Evolutionary conservation across 2,329 filamentous ascomycete genomes (phyloP).

Genomic region (Colletotrichum australisinense): DNA sequence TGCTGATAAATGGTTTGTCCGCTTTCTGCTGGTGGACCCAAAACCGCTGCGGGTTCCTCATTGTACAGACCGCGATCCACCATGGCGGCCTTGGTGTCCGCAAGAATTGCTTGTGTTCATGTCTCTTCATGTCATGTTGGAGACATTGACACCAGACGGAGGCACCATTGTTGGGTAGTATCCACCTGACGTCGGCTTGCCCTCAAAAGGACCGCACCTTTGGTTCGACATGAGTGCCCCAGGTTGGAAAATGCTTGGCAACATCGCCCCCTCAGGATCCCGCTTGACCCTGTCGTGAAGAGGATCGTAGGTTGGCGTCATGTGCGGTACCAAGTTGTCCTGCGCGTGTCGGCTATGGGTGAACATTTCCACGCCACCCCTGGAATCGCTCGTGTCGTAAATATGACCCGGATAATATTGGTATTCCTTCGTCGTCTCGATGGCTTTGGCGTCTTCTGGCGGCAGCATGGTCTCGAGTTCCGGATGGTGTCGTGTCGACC

Average conservation of each 20-base stretch:
- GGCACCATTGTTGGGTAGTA: conserved; percentile 65
- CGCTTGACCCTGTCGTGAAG: conserved; percentile 54
- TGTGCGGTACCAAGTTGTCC: conserved; percentile 47
- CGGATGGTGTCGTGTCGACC: conserved; percentile 56
- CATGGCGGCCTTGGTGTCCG: conserved; percentile 22
- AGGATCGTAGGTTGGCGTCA: conserved; percentile 44
- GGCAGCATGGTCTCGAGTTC: conserved; percentile 65
- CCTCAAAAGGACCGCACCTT: conserved; percentile 62
- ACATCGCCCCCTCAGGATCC: conserved; percentile 57
- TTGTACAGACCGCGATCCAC: not conserved
- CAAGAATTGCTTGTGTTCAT: not conserved
- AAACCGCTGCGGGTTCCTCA: not conserved
- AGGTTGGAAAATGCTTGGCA: conserved; percentile 60
- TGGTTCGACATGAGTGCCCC: conserved; percentile 52
- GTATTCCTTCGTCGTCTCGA: conserved; percentile 62
- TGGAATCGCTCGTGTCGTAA: conserved; percentile 56
- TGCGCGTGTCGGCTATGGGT: conserved; percentile 48
- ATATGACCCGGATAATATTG: conserved; percentile 65
- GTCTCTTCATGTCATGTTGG: conserved; percentile 35
- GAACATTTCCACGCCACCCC: conserved; percentile 62
- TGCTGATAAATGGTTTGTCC: not conserved
- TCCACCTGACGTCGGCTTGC: conserved; percentile 61
- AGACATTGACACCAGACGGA: conserved; percentile 60
- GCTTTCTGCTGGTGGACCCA: not conserved
- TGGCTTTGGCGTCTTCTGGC: conserved; percentile 62